Conservation (phyloP, 208 protist genomes). For the Trypanosoma cruzi region DNA sequence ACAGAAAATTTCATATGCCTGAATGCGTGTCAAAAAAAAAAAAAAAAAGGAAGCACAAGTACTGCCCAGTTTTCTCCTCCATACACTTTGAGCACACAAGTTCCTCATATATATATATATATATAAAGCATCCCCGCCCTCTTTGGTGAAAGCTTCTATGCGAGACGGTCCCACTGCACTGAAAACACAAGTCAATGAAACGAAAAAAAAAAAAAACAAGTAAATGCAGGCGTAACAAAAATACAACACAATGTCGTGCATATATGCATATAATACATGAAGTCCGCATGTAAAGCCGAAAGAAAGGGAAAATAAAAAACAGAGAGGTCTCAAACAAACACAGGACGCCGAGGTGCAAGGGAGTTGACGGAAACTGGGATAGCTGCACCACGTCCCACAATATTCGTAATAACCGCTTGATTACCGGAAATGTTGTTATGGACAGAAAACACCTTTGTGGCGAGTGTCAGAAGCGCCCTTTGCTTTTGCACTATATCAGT, state of each 20-base stretch:
- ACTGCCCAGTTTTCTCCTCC: too few species aligned
- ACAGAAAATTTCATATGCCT: constrained; percentile 15
- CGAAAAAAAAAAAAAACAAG: constrained; percentile 20
- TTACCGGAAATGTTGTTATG: constrained; percentile 48
- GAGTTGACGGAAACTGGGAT: constrained; percentile 28
- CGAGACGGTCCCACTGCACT: too few species aligned
- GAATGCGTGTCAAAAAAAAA: background rate
- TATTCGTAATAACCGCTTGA: constrained; percentile 34
- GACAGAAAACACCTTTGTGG: constrained; percentile 47
- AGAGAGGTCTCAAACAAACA: constrained; percentile 34
- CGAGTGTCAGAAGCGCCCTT: constrained; percentile 39
- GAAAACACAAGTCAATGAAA: background rate
- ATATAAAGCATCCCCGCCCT: too few species aligned
- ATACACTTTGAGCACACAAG: too few species aligned
- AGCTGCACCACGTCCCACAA: constrained; percentile 34
- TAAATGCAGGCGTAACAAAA: constrained; percentile 10
- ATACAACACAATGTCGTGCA: background rate
- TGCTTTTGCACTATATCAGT: constrained; percentile 14
- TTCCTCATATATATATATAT: too few species aligned
- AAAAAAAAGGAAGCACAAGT: too few species aligned
- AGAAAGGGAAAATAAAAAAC: constrained; percentile 11
- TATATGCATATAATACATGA: constrained; percentile 3
- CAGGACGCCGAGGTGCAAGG: constrained; percentile 39
- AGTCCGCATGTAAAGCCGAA: constrained; percentile 6
- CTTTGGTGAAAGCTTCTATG: too few species aligned